A percentile compares a stretch with the other conserved stretches of the same genome.
Conservation (phyloP, 495 filamentous ascomycete species). For the Amphirosellinia nigrospora region DNA sequence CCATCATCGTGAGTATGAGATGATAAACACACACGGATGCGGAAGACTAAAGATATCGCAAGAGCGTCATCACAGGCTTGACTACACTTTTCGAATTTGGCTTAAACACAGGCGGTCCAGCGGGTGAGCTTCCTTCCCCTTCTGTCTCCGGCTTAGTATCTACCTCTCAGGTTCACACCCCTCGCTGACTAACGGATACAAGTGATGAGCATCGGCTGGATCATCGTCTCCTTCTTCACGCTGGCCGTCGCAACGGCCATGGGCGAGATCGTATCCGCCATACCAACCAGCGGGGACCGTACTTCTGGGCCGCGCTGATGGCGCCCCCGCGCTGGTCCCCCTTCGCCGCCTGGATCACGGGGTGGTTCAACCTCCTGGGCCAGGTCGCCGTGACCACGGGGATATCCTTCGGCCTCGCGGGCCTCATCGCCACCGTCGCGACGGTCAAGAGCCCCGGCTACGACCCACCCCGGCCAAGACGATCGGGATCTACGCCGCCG, state of each 20-base stretch:
- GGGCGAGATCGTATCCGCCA: slow-evolving; percentile 70
- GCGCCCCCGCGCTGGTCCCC: slow-evolving; percentile 61
- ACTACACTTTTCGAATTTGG: slow-evolving; percentile 65
- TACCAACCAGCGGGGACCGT: slow-evolving; percentile 70
- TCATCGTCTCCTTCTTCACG: slow-evolving; percentile 64
- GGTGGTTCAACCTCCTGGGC: slow-evolving; percentile 67
- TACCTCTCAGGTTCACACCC: not conserved
- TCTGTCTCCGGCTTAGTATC: slow-evolving; percentile 16
- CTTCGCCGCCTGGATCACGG: slow-evolving; percentile 69
- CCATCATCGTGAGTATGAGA: slow-evolving; percentile 62
- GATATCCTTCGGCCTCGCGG: slow-evolving; percentile 69
- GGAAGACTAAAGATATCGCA: not conserved
- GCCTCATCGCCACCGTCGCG: slow-evolving; percentile 64
- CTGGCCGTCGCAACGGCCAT: slow-evolving; percentile 64
- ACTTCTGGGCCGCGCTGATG: slow-evolving; percentile 70
- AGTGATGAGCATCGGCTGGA: slow-evolving; percentile 54
- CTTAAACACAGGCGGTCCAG: slow-evolving; percentile 62
- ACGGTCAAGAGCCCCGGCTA: slow-evolving; percentile 59
- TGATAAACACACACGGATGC: not conserved
- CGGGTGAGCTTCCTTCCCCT: slow-evolving; percentile 46
- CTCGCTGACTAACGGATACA: not conserved
- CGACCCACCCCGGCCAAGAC: slow-evolving; percentile 57
- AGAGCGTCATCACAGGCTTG: slow-evolving; percentile 68
- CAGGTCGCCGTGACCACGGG: slow-evolving; percentile 72
- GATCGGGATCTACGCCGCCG: slow-evolving; percentile 66